A percentile compares a stretch with the other conserved stretches of the same genome.
Evolutionary conservation across 1,284 basidiomycete genomes (phyloP).

Genomic region (Marasmius fiardii): DNA sequence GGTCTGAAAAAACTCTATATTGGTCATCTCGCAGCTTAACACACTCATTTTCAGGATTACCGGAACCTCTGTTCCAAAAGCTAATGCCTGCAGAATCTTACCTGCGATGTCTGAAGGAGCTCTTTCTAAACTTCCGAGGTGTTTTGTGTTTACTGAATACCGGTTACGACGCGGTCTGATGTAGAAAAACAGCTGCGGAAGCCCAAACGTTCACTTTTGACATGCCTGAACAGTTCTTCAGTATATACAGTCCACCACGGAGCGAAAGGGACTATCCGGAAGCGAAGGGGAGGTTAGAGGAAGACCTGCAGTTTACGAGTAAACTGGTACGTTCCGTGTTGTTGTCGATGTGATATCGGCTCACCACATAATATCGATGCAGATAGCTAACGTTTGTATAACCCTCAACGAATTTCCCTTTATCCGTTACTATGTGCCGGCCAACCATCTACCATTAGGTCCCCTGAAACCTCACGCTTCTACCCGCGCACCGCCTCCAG

Average conservation of each 20-base stretch:
- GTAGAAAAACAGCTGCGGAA: constrained; percentile 61
- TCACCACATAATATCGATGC: constrained; percentile 11
- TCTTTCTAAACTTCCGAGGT: constrained; percentile 92
- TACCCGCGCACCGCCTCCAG: constrained; percentile 58
- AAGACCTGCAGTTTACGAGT: constrained; percentile 76
- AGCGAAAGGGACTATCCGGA: constrained; percentile 58
- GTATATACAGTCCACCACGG: constrained; percentile 80
- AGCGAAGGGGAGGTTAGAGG: constrained; percentile 69
- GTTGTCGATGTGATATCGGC: constrained; percentile 8
- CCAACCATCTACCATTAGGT: constrained; percentile 83
- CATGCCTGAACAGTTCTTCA: constrained; percentile 79
- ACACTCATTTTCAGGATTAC: constrained; percentile 45
- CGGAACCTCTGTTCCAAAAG: constrained; percentile 73
- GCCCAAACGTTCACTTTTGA: constrained; percentile 80
- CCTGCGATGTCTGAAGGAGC: constrained; percentile 73
- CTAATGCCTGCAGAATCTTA: constrained; percentile 71
- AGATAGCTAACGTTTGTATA: constrained; percentile 91
- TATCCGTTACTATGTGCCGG: constrained; percentile 91
- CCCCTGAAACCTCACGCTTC: constrained; percentile 68
- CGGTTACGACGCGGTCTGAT: constrained; percentile 2
- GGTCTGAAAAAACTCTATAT: constrained; percentile 45
- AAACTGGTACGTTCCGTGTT: constrained; percentile 50
- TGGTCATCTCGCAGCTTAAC: constrained; percentile 1
- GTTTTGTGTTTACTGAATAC: constrained; percentile 16
- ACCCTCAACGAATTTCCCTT: constrained; percentile 92